phyloP scores from a whole-genome alignment of 1,139 yeast species.

The Kodamaea anthophila region DNA sequence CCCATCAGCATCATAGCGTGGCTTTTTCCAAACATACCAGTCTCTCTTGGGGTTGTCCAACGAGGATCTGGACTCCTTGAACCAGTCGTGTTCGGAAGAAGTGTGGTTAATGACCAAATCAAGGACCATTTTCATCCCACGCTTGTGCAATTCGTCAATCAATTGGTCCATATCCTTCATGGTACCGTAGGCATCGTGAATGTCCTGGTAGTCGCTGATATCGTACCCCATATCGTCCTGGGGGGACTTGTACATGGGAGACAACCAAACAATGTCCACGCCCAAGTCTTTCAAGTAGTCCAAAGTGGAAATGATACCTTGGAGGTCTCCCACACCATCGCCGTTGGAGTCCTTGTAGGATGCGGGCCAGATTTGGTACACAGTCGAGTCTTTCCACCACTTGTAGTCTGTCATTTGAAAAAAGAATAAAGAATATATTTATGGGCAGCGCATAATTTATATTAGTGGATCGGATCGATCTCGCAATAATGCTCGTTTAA shows the following conservation, averaged over 20 bases:
- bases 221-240: conserved; percentile 63
- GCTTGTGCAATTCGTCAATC: conserved; percentile 40
- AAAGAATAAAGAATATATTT: too few relatives aligned
- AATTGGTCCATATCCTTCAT: conserved; percentile 45
- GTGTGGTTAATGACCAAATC: conserved; percentile 59
- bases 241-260: conserved; percentile 55
- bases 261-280: conserved; percentile 49
- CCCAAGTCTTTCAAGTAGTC: conserved; percentile 50
- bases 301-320: conserved; percentile 46
- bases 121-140: conserved; percentile 47
- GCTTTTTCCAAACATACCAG: conserved; percentile 56
- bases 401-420: conserved; percentile 13
- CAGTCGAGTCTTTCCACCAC: conserved; percentile 56
- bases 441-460: too few relatives aligned
- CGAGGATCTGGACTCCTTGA: conserved; percentile 48
- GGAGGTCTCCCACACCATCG: conserved; percentile 53
- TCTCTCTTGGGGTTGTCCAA: conserved; percentile 50
- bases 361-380: conserved; percentile 57
- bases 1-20: conserved; percentile 41
- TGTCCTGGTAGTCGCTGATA: conserved; percentile 46
- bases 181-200: conserved; percentile 49
- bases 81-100: conserved; percentile 52
- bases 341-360: conserved; percentile 52
- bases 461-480: too few relatives aligned
- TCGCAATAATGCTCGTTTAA: too few relatives aligned